Percentiles rank a stretch among this genome's conserved stretches.
These are phyloP conservation scores for Fusarium denticulatum DNA, from an alignment of 2,329 filamentous ascomycete genomes.

Conservation along the genomic window DNA sequence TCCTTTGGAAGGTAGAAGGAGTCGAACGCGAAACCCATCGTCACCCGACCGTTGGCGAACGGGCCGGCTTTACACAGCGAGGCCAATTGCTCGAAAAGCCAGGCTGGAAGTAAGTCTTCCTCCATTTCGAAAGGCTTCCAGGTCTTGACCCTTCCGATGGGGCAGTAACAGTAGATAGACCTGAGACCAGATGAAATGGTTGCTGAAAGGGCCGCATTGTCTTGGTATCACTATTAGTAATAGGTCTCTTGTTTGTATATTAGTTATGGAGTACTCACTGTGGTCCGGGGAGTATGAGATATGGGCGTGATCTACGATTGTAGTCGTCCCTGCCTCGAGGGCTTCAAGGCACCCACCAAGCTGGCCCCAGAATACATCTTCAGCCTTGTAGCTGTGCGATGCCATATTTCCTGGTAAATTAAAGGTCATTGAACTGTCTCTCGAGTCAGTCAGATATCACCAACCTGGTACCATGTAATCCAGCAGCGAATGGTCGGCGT, in stretches of 20 bases:
- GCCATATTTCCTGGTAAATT: not conserved
- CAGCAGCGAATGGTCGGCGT: not conserved
- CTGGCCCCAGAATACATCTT: constrained; percentile 10
- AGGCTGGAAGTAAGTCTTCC: not conserved
- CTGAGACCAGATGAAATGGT: constrained; percentile 6
- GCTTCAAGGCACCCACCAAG: constrained; percentile 10
- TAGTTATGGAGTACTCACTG: not conserved
- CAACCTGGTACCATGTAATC: constrained; percentile 10
- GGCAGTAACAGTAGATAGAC: constrained; percentile 11
- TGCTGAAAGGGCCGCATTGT: not conserved
- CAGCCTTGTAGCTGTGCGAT: not conserved
- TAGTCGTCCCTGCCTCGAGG: constrained; percentile 4
- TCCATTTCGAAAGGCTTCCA: constrained; percentile 7
- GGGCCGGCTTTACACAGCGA: not conserved
- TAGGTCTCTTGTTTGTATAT: too few relatives aligned
- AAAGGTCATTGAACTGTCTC: accelerated
- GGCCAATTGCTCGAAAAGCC: not conserved
- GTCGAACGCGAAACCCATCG: constrained; percentile 15
- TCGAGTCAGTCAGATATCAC: accelerated
- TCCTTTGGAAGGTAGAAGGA: constrained; percentile 12
- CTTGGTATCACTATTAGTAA: not conserved
- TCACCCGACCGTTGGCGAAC: not conserved
- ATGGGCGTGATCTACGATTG: constrained; percentile 1
- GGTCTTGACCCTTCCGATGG: not conserved
- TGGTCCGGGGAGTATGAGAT: constrained; percentile 6